Base-by-base conservation (phyloP, 768 basidiomycete species). In the Gloeophyllum trabeum region DNA sequence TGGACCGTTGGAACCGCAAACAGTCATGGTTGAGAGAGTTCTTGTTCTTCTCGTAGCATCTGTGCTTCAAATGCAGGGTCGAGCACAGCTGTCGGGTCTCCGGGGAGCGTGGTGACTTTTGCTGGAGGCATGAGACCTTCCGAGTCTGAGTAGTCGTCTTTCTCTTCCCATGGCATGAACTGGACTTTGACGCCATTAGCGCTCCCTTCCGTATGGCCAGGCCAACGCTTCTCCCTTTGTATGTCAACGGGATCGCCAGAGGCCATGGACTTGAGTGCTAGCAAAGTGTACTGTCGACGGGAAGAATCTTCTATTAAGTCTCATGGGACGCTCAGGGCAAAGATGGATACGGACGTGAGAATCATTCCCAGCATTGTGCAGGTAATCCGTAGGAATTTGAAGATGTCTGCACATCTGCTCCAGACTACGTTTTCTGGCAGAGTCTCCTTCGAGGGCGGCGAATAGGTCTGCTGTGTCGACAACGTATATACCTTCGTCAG, bases 291-390 rank as follows among this genome's bases (percentile, higher is more conserved):
- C 88, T 91, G 48, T 28, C 38, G 3, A 36, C 20, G 28, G 28
- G 28, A 32, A 32, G 28, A 16, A 10, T 16, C n/a, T n/a, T n/a
- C n/a, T n/a, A n/a, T n/a, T n/a, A n/a, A n/a, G n/a, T n/a, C n/a
- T n/a, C n/a, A n/a, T n/a, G n/a, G n/a, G n/a, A n/a, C 28, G 28
- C 10, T 16, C 10, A 32, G 28, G 28, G 10, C 28, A 18, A 4
- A 23, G 18, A n/a, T n/a, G n/a, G 30, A 23, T 35, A 57, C 78
- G 32, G 50, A 89, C 88, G 55, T 81, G 70, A 1, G 88, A 87
- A 56, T 91, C 86, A 52, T 90, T 91, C 0, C 87, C 88, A 1
- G 85, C 87, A 52, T 92, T 93, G 66, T 90, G 90, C 44, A 83
- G 60, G 49, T 68, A 64, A 24, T 66, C 48, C 1, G 74, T 71